phyloP scores from a whole-genome alignment of 1,139 yeast species.

The Debaryomyces robertsiae region DNA sequence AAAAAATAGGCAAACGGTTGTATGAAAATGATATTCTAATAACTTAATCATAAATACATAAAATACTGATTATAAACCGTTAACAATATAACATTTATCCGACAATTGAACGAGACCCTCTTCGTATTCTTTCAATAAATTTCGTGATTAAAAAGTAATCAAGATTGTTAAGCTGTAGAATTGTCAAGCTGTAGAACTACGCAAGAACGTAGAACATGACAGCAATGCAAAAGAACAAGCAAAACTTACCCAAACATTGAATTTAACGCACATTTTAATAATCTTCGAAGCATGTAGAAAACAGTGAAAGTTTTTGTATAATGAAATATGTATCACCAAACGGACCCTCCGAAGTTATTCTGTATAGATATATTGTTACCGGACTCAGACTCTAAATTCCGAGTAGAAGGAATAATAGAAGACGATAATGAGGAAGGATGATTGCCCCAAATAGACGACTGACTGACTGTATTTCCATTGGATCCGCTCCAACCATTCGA shows the following conservation, averaged over 20 bases:
- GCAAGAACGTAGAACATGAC: no score
- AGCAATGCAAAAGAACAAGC: no score
- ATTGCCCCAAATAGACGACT: constrained; percentile 20
- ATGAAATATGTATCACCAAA: constrained; percentile 6
- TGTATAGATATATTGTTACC: constrained; percentile 5
- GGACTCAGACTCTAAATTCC: constrained; percentile 3
- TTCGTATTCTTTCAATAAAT: not conserved
- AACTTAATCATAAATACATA: no score
- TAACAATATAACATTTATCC: constrained; percentile 3
- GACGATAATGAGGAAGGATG: constrained; percentile 3
- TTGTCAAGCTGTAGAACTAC: no score
- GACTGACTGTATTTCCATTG: constrained; percentile 10
- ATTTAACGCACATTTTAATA: no score
- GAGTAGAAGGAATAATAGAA: not conserved
- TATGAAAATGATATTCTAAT: not conserved
- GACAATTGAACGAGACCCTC: not conserved
- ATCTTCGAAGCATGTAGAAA: no score
- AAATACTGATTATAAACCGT: constrained; percentile 3
- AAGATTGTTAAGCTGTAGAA: no score
- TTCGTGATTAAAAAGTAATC: not conserved
- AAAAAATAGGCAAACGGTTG: not conserved
- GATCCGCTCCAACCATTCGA: constrained; percentile 12
- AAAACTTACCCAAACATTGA: no score
- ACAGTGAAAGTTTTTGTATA: not conserved
- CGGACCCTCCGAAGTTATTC: constrained; percentile 7